phyloP scores from a whole-genome alignment of 129 eudicot species.

The Tagetes erecta region DNA sequence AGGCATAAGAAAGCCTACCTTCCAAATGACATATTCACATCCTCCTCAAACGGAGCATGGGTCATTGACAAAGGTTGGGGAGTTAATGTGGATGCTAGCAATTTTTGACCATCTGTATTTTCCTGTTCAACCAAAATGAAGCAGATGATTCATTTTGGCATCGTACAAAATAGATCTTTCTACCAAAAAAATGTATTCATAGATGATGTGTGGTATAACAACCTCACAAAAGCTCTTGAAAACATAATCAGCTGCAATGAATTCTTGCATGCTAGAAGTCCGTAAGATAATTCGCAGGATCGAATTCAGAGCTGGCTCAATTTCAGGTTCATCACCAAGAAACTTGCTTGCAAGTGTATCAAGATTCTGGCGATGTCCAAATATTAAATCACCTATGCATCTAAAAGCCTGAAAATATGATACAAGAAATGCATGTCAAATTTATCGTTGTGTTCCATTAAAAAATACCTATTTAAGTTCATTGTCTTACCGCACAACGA shows the following conservation, averaged over 20 bases:
- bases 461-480: background rate
- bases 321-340: conserved; percentile 83
- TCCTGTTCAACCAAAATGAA: conserved; percentile 41
- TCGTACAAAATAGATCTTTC: background rate
- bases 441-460: background rate
- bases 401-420: conserved; percentile 58
- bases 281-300: conserved; percentile 75
- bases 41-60: conserved; percentile 69
- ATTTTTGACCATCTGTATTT: conserved; percentile 69
- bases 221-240: conserved; percentile 92
- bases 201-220: conserved; percentile 14
- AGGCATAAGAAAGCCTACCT: conserved; percentile 39
- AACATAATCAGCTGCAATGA: conserved; percentile 76
- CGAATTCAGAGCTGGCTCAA: conserved; percentile 75
- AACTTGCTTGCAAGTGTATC: conserved; percentile 69
- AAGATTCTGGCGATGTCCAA: conserved; percentile 58
- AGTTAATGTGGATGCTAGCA: conserved; percentile 77
- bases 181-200: background rate
- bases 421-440: conserved; percentile 6
- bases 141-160: conserved; percentile 22
- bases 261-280: conserved; percentile 78
- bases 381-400: conserved; percentile 80
- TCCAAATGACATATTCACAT: conserved; percentile 89
- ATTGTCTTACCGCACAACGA: conserved; percentile 71
- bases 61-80: conserved; percentile 67